phyloP scores from a whole-genome alignment of 257 asterid species.

The Cynanchum wilfordii region DNA sequence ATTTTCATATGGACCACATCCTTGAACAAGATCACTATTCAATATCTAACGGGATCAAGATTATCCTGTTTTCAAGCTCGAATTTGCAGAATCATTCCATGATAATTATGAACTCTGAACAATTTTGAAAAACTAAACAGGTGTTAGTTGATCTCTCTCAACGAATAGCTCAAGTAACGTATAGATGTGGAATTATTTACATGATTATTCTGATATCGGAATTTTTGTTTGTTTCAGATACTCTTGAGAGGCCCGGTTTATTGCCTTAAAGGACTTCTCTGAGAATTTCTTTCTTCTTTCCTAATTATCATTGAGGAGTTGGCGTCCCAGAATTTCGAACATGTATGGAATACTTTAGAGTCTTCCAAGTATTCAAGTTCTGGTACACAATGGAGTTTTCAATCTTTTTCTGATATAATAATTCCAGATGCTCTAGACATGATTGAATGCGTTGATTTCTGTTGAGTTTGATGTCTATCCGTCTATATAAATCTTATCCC shows the following conservation, averaged over 20 bases:
- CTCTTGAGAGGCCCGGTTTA: neutral
- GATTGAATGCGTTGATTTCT: neutral
- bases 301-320: neutral
- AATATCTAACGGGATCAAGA: neutral
- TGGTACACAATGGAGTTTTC: neutral
- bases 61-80: neutral
- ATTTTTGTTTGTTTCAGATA: neutral
- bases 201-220: neutral
- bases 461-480: too few species aligned
- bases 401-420: neutral
- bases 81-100: neutral
- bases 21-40: neutral
- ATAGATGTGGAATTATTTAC: neutral
- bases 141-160: neutral
- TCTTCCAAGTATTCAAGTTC: neutral
- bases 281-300: slow-evolving; percentile 1
- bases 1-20: neutral
- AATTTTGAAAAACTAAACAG: neutral
- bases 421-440: neutral
- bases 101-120: neutral
- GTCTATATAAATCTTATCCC: too few species aligned
- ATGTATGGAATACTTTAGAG: neutral
- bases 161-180: neutral
- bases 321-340: neutral
- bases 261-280: neutral